Conservation (phyloP, 2,329 filamentous ascomycete genomes). For the Acrocalymma vagum region DNA sequence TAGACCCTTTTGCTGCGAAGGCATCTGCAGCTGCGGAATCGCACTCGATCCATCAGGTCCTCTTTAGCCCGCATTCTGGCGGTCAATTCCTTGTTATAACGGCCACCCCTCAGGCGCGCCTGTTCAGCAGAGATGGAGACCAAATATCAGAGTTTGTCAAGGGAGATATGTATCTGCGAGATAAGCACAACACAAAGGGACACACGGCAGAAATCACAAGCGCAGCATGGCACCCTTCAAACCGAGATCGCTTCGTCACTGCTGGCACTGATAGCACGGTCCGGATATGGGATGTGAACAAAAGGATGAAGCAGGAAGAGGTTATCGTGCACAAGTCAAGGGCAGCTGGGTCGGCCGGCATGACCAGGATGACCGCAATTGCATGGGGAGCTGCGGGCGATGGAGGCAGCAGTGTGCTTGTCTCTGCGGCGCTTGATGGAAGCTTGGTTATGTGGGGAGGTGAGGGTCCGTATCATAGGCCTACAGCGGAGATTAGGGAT, state of each 20-base stretch:
- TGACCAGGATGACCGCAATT: constrained; percentile 92
- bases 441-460: constrained; percentile 92
- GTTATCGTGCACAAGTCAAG: constrained; percentile 96
- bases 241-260: constrained; percentile 86
- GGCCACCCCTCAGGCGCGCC: constrained; percentile 87
- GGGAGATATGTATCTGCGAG: constrained; percentile 96
- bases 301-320: constrained; percentile 87
- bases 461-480: constrained; percentile 84
- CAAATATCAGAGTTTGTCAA: constrained; percentile 89
- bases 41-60: constrained; percentile 84
- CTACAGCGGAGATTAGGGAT: constrained; percentile 81
- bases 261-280: constrained; percentile 95
- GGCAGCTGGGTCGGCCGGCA: constrained; percentile 84
- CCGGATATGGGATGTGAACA: constrained; percentile 96
- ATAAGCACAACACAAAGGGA: constrained; percentile 98
- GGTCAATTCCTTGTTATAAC: constrained; percentile 85
- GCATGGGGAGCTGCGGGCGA: constrained; percentile 82
- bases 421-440: constrained; percentile 86
- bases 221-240: constrained; percentile 88
- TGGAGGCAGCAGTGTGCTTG: constrained; percentile 80
- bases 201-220: constrained; percentile 92
- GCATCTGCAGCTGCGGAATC: constrained; percentile 76
- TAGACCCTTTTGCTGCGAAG: constrained; percentile 86
- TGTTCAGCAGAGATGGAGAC: constrained; percentile 89
- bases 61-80: constrained; percentile 85